Conservation (phyloP, 1,139 yeast species). For the Kodamaea derodonti region DNA sequence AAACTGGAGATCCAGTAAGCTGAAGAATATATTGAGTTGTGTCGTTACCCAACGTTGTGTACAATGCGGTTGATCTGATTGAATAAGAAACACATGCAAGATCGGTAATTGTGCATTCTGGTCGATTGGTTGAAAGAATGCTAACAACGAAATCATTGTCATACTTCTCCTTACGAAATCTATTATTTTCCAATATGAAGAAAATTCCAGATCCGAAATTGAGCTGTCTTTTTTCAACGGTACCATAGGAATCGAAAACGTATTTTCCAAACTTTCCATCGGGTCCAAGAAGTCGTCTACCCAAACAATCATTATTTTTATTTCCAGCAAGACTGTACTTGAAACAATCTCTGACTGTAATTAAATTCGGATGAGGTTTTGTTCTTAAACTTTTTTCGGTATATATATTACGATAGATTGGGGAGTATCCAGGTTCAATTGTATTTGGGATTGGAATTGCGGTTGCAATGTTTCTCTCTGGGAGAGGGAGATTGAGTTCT, state of each 20-base stretch:
- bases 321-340: constrained; percentile 32
- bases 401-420: constrained; percentile 47
- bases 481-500: constrained; percentile 1
- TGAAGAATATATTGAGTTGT: constrained; percentile 57
- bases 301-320: constrained; percentile 46
- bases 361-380: constrained; percentile 45
- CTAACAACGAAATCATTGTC: constrained; percentile 44
- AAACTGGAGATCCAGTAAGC: constrained; percentile 53
- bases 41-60: constrained; percentile 61
- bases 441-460: constrained; percentile 45
- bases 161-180: constrained; percentile 26
- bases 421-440: constrained; percentile 46
- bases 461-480: not conserved
- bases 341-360: constrained; percentile 49
- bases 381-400: constrained; percentile 37
- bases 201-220: constrained; percentile 65
- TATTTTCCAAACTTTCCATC: constrained; percentile 37
- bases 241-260: constrained; percentile 44
- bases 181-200: constrained; percentile 45
- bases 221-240: constrained; percentile 38
- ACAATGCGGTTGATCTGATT: constrained; percentile 55
- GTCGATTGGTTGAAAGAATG: constrained; percentile 51
- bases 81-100: constrained; percentile 52
- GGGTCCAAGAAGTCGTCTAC: constrained; percentile 38
- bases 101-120: constrained; percentile 62